phyloP scores from a whole-genome alignment of 2,329 filamentous ascomycete genomes.

The Exophiala calicioides region DNA sequence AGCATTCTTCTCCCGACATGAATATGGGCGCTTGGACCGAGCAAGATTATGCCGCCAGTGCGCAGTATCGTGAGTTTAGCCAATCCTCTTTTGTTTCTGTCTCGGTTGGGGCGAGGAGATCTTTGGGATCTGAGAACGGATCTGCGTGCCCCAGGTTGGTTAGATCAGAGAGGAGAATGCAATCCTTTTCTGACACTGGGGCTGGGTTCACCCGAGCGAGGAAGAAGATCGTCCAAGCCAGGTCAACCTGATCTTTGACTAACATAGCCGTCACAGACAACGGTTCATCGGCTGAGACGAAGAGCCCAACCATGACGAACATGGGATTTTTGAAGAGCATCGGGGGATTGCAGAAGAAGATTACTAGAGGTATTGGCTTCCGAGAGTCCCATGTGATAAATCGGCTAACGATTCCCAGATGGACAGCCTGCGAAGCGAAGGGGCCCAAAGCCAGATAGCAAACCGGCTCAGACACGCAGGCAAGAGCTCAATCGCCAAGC shows the following conservation, averaged over 20 bases:
- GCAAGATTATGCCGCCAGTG: slow-evolving; percentile 21
- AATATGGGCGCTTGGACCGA: slow-evolving; percentile 19
- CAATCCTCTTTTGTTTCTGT: not conserved
- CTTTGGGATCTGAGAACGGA: no score
- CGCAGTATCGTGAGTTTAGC: slow-evolving; percentile 18
- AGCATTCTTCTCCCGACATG: slow-evolving; percentile 20
- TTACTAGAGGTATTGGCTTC: slow-evolving; percentile 64
- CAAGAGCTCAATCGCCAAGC: slow-evolving; percentile 96
- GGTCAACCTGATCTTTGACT: not conserved
- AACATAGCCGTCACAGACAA: slow-evolving; percentile 15
- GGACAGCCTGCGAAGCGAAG: slow-evolving; percentile 83
- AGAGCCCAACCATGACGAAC: slow-evolving; percentile 42
- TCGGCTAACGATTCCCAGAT: slow-evolving; percentile 53
- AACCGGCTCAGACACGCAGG: slow-evolving; percentile 84
- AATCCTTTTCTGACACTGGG: no score
- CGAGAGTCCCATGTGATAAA: not conserved
- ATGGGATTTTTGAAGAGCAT: slow-evolving; percentile 65
- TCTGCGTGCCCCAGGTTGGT: no score
- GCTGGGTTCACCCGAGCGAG: no score
- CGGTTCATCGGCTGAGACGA: slow-evolving; percentile 17
- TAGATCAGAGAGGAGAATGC: no score
- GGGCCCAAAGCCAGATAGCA: slow-evolving; percentile 94
- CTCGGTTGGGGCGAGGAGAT: not conserved
- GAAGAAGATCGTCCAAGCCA: no score
- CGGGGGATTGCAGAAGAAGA: slow-evolving; percentile 67